Conservation (phyloP, 208 protist species). For the Trypanosoma vivax region DNA sequence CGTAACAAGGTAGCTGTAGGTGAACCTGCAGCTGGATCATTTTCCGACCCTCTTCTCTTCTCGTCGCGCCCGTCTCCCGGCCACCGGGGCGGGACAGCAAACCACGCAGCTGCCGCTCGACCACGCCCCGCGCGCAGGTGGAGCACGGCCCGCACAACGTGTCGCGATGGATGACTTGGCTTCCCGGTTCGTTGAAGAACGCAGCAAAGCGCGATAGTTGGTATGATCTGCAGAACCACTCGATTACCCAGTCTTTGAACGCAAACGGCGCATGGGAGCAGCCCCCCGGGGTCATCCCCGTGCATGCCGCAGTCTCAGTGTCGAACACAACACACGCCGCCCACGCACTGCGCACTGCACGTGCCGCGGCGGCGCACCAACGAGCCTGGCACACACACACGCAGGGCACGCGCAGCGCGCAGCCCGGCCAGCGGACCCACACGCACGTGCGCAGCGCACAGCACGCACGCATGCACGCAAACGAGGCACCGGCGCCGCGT, state of each 20-base stretch:
- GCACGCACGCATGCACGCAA: too few relatives aligned
- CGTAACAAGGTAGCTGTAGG: too few relatives aligned
- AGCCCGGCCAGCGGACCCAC: too few relatives aligned
- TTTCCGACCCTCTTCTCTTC: too few relatives aligned
- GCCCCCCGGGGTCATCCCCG: constrained; percentile 1
- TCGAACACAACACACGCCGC: not conserved
- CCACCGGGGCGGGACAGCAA: too few relatives aligned
- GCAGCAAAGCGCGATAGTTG: constrained; percentile 7
- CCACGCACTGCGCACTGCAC: not conserved
- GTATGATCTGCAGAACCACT: constrained; percentile 5
- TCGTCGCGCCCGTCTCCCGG: too few relatives aligned
- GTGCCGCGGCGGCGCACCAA: not conserved
- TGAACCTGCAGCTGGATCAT: too few relatives aligned
- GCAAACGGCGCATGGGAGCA: constrained; percentile 8
- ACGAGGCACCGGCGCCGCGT: too few relatives aligned
- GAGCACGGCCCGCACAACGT: not conserved
- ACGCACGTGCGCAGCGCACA: too few relatives aligned
- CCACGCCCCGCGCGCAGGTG: too few relatives aligned
- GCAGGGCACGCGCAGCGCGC: too few relatives aligned
- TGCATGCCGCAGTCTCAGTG: constrained; percentile 7
- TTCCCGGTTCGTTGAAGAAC: constrained; percentile 8
- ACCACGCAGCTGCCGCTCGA: too few relatives aligned
- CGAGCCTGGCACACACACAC: not conserved
- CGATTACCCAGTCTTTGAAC: constrained; percentile 6
- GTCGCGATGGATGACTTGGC: constrained; percentile 10